Percentiles rank a stretch among this genome's conserved stretches.
Conservation (phyloP, 73 alveolate genomes). For the Breviolum minutum region DNA sequence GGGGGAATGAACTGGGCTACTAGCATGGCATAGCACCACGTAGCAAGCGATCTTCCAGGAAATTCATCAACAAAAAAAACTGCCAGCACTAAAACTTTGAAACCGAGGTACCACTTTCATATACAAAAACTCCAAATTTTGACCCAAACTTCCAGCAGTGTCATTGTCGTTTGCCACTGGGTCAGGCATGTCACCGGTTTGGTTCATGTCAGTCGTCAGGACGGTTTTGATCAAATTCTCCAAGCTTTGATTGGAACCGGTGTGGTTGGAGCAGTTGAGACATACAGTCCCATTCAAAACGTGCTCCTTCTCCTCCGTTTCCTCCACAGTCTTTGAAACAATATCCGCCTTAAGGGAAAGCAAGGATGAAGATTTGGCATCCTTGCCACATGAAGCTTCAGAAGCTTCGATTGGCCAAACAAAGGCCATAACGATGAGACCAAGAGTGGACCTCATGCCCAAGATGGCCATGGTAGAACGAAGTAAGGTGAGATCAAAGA, state of each 20-base stretch:
- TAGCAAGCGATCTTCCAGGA: too few relatives aligned
- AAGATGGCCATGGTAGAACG: not conserved
- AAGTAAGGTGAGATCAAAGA: not conserved
- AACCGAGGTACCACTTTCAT: constrained; percentile 32
- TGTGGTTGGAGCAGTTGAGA: not conserved
- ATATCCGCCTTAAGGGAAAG: not conserved
- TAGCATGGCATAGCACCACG: too few relatives aligned
- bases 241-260: not conserved
- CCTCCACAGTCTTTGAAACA: not conserved
- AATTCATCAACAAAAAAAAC: not conserved
- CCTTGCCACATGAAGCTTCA: not conserved
- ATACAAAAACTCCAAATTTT: constrained; percentile 19
- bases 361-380: not conserved
- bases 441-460: not conserved
- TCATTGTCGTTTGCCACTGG: constrained; percentile 4
- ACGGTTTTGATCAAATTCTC: constrained; percentile 11
- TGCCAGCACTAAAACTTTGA: not conserved
- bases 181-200: constrained; percentile 11
- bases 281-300: not conserved
- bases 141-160: constrained; percentile 36
- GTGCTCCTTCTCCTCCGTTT: not conserved
- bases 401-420: not conserved
- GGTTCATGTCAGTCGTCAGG: not conserved
- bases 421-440: not conserved
- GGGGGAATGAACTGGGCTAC: too few relatives aligned